phyloP scores from a whole-genome alignment of 352 stramenopile species.

The Phytopythium mirpurense region DNA sequence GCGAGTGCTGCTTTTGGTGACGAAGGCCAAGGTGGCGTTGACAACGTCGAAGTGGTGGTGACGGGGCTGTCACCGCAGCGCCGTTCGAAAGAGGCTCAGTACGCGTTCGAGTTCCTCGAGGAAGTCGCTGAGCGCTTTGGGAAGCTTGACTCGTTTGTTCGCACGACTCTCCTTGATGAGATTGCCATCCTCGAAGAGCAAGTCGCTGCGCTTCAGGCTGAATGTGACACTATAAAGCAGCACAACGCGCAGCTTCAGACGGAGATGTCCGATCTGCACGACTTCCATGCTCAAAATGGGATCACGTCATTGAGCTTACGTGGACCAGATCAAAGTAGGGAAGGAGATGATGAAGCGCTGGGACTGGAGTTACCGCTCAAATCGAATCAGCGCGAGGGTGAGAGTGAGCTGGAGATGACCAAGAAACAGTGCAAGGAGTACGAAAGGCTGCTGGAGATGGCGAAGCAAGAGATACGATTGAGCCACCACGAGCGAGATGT shows the following conservation, averaged over 20 bases:
- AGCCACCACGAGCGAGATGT: slow-evolving; percentile 52
- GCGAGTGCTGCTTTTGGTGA: slow-evolving; percentile 15
- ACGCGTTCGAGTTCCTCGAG: slow-evolving; percentile 35
- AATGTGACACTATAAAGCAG: slow-evolving; percentile 6
- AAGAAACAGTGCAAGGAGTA: slow-evolving; percentile 48
- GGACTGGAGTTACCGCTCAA: not conserved
- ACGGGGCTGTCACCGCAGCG: not conserved
- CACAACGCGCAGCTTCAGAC: slow-evolving; percentile 27
- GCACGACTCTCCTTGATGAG: slow-evolving; percentile 25
- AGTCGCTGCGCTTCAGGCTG: slow-evolving; percentile 10
- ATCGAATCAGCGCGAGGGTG: slow-evolving; percentile 1
- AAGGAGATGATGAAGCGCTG: slow-evolving; percentile 14
- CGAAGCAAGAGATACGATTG: slow-evolving; percentile 65
- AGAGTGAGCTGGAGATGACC: slow-evolving; percentile 20
- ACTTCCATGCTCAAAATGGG: slow-evolving; percentile 35
- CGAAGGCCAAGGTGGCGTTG: slow-evolving; percentile 3
- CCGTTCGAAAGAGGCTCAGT: slow-evolving; percentile 31
- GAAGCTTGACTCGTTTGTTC: slow-evolving; percentile 33
- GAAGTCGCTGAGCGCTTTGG: slow-evolving; percentile 35
- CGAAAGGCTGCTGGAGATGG: slow-evolving; percentile 54
- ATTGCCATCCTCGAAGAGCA: slow-evolving; percentile 12
- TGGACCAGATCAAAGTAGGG: slow-evolving; percentile 1
- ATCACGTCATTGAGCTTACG: slow-evolving; percentile 10
- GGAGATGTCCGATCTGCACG: slow-evolving; percentile 34
- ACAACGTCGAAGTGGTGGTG: not conserved